phyloP scores from a whole-genome alignment of 2,329 filamentous ascomycete species.

The Fusarium oligoseptatum region DNA sequence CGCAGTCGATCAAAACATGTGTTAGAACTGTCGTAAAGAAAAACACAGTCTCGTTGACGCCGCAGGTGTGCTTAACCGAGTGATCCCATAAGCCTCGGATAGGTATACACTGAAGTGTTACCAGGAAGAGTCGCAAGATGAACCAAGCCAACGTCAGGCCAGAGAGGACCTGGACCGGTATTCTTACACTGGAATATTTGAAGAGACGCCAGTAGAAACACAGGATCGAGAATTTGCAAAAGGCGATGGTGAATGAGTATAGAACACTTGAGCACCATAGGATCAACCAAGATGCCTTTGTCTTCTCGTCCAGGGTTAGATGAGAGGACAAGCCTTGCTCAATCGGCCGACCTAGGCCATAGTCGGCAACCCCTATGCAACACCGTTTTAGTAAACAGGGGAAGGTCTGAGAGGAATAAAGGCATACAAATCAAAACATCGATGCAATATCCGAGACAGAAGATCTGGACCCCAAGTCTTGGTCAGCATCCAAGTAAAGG shows the following conservation, averaged over 20 bases:
- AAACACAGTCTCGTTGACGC: conserved; percentile 47
- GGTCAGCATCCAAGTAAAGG: not conserved
- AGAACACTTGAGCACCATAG: conserved; percentile 44
- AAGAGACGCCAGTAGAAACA: conserved; percentile 49
- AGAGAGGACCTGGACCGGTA: conserved; percentile 44
- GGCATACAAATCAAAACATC: not conserved
- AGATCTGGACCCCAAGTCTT: not conserved
- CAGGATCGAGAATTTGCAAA: conserved; percentile 47
- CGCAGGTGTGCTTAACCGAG: conserved; percentile 39
- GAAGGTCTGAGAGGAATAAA: not conserved
- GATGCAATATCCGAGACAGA: not conserved
- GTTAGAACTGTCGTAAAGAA: conserved; percentile 49
- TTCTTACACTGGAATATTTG: conserved; percentile 42
- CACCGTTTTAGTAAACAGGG: not conserved
- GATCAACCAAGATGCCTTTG: conserved; percentile 31
- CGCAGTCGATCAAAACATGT: conserved; percentile 49
- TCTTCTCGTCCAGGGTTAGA: conserved; percentile 14
- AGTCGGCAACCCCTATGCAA: not conserved
- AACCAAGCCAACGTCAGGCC: conserved; percentile 42
- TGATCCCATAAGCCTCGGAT: conserved; percentile 51
- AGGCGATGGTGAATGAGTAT: conserved; percentile 43
- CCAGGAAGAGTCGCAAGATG: conserved; percentile 45
- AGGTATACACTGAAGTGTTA: conserved; percentile 51
- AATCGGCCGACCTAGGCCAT: conserved; percentile 25
- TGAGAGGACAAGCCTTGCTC: conserved; percentile 16